Evolutionary conservation across 164 flowering plant genomes (phyloP).

Genomic region (Stephania yunnanensis): DNA sequence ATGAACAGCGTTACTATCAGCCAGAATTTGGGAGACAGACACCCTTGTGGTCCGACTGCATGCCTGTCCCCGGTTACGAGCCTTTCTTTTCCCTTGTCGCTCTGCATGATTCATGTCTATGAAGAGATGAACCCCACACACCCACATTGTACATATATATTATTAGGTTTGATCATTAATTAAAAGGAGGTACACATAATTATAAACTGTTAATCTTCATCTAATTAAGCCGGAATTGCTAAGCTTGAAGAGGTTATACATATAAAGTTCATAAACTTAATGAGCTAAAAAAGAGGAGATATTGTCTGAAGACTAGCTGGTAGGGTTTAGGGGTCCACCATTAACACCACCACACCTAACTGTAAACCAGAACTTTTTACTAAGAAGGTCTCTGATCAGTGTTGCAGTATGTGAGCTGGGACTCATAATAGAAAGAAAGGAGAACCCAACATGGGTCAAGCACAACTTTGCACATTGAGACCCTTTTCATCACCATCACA

Average conservation of each 20-base stretch:
- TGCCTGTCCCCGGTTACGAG: background rate
- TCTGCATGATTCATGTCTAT: background rate
- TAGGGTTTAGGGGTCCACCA: background rate
- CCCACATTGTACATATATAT: no score
- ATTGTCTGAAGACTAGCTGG: background rate
- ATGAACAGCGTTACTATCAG: conserved; percentile 1
- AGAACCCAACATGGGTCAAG: no score
- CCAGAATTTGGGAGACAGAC: conserved; percentile 2
- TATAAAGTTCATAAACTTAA: no score
- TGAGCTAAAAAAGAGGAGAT: background rate
- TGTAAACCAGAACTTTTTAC: background rate
- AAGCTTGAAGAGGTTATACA: background rate
- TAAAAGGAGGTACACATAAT: no score
- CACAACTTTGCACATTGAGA: no score
- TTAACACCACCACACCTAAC: background rate
- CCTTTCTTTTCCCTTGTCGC: conserved; percentile 4
- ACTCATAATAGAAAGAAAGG: background rate
- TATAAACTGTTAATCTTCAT: background rate
- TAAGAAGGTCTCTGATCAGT: background rate
- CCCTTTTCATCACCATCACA: no score
- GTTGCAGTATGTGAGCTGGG: background rate
- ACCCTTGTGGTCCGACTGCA: conserved; percentile 2
- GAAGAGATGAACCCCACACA: background rate
- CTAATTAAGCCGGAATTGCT: background rate
- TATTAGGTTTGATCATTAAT: no score